Base-by-base conservation (phyloP, 139 green algal species). In the Limnomonas spitsbergensis region DNA sequence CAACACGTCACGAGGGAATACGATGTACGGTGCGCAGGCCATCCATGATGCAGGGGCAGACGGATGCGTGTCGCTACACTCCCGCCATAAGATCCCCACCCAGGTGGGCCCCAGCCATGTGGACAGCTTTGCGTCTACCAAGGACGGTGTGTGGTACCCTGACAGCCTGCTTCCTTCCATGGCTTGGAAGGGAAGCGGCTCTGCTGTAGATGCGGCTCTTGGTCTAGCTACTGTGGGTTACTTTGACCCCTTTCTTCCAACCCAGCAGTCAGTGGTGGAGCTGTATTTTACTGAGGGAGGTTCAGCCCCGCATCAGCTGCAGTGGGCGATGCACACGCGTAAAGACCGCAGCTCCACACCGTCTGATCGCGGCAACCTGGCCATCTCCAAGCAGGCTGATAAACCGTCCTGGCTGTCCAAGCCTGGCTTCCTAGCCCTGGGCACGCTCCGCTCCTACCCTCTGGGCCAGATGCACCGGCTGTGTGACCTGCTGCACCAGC, bases 81-180 rank as follows among this genome's bases (percentile, higher is more conserved):
- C 84, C 31, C 26, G 0, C 4, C 9, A 3, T 0, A 40, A 4
- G 9, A 27, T 29, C 6, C 79, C 2, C 4, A 9, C 36, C 4
- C 0, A 69, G 2, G 38, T 86, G 31, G 81, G 84, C 0, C 78
- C 78, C 27, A 53, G 37, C 1, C 78, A 84, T 2, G 66, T 89
- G 2, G 80, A 89, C 38, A 36, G n/a, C 9, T 85, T 72, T 67
- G n/a, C 0, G 24, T 53, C 42, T 0, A 0, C 35, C 0, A 9
- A 36, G 0, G 78, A 86, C 35, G 87, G 87, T 24, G 81, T 91
- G 40, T 91, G 79, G 78, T 78, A 86, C 67, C 84, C 87, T 14
- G 82, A 89, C 77, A 9, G 3, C 53, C 56, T 89, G 38, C 3
- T 3, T 0, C 66, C 42, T 3, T n/a, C 34, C 38, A 87, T 88